Evolutionary conservation across 2,329 filamentous ascomycete genomes (phyloP).

Genomic region (Cryphonectria naterciae): DNA sequence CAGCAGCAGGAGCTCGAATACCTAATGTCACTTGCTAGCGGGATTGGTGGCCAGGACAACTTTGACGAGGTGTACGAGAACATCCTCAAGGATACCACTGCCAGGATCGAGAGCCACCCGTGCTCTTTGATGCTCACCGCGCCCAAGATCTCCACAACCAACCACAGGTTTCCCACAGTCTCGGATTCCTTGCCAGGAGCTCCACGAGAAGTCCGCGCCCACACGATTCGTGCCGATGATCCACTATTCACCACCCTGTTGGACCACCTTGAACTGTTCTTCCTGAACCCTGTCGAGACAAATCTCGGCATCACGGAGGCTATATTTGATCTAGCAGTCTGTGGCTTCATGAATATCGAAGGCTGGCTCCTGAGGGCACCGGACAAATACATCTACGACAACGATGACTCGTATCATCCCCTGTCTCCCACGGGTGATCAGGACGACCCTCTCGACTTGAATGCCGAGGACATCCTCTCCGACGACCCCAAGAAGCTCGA

Average conservation of each 20-base stretch:
- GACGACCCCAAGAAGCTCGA: constrained; percentile 49
- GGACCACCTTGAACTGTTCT: constrained; percentile 77
- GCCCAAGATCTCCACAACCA: constrained; percentile 60
- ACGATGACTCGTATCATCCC: constrained; percentile 39
- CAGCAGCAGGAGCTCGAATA: constrained; percentile 76
- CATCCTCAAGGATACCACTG: constrained; percentile 72
- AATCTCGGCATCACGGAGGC: constrained; percentile 87
- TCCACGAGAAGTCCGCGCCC: constrained; percentile 62
- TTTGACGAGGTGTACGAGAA: constrained; percentile 75
- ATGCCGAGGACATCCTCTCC: constrained; percentile 20
- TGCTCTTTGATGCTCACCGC: constrained; percentile 73
- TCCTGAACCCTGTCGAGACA: constrained; percentile 87
- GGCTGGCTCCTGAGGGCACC: constrained; percentile 86
- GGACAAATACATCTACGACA: constrained; percentile 61
- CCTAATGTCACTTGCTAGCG: constrained; percentile 69
- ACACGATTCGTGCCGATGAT: constrained; percentile 66
- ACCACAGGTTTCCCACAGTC: constrained; percentile 59
- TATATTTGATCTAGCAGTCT: constrained; percentile 80
- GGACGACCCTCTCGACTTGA: constrained; percentile 37
- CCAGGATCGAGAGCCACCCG: constrained; percentile 71
- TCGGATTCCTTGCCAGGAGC: constrained; percentile 62
- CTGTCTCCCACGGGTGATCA: constrained; percentile 32
- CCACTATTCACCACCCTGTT: constrained; percentile 68
- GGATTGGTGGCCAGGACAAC: constrained; percentile 69
- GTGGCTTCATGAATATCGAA: constrained; percentile 82